phyloP scores from a whole-genome alignment of 2,329 filamentous ascomycete genomes.

The Clonostachys chloroleuca region DNA sequence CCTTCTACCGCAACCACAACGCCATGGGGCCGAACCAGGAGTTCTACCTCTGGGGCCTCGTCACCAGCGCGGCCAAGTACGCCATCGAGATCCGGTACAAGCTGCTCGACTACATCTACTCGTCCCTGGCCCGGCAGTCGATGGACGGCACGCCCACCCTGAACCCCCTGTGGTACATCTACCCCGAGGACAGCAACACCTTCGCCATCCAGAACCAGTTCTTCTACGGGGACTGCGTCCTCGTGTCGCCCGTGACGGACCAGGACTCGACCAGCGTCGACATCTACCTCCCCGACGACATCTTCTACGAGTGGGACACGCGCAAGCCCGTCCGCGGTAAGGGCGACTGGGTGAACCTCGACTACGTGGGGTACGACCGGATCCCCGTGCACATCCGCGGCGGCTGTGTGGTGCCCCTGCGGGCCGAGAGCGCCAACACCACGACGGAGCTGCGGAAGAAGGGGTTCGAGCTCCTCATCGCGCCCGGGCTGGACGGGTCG shows the following conservation, averaged over 20 bases:
- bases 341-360: slow-evolving; percentile 18
- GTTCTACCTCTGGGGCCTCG: slow-evolving; percentile 62
- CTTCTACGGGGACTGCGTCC: slow-evolving; percentile 38
- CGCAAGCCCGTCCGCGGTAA: slow-evolving; percentile 33
- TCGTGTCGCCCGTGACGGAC: slow-evolving; percentile 40
- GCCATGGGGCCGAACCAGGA: slow-evolving; percentile 44
- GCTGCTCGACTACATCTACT: slow-evolving; percentile 73
- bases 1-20: slow-evolving; percentile 67
- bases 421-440: slow-evolving; percentile 51
- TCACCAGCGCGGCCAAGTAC: slow-evolving; percentile 57
- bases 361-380: slow-evolving; percentile 30
- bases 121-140: slow-evolving; percentile 57
- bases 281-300: slow-evolving; percentile 41
- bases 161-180: slow-evolving; percentile 68
- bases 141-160: slow-evolving; percentile 59
- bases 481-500: slow-evolving; percentile 54
- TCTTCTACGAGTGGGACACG: slow-evolving; percentile 46
- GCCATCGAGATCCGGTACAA: slow-evolving; percentile 67
- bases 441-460: slow-evolving; percentile 57
- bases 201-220: slow-evolving; percentile 41
- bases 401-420: slow-evolving; percentile 57
- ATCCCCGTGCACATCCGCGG: slow-evolving; percentile 63
- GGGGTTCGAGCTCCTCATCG: slow-evolving; percentile 65
- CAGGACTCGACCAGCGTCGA: slow-evolving; percentile 32
- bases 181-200: slow-evolving; percentile 42